A percentile compares a stretch with the other conserved stretches of the same genome.
Conservation (phyloP, 2,329 filamentous ascomycete genomes). For the Trichoderma sp. region DNA sequence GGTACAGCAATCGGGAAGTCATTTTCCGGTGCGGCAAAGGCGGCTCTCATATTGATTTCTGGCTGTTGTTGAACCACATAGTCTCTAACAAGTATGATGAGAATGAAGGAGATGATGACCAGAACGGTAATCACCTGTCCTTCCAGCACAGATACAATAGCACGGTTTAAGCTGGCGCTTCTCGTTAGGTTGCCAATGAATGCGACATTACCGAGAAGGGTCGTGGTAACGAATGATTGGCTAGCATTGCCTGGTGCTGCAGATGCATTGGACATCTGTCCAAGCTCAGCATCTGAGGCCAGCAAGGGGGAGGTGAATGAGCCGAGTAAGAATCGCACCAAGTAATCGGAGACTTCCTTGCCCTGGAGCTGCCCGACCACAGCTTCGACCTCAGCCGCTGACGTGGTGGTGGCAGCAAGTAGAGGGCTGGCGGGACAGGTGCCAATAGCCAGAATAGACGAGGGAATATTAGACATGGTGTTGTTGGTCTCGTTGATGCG, state of each 20-base stretch:
- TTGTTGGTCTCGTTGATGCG: conserved; percentile 28
- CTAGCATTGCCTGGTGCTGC: background rate
- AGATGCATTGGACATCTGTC: background rate
- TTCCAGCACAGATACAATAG: conserved; percentile 81
- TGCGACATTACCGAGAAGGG: conserved; percentile 58
- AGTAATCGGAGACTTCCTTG: conserved; percentile 37
- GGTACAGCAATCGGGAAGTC: conserved; percentile 30
- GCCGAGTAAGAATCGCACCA: conserved; percentile 35
- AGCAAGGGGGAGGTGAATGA: conserved; percentile 33
- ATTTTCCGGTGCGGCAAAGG: conserved; percentile 52
- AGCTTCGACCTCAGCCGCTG: conserved; percentile 34
- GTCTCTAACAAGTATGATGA: conserved; percentile 95
- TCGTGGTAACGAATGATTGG: conserved; percentile 27
- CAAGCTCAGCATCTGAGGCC: conserved; percentile 12
- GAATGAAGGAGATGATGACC: conserved; percentile 89
- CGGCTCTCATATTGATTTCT: conserved; percentile 77
- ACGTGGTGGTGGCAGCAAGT: conserved; percentile 36
- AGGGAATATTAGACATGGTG: conserved; percentile 30
- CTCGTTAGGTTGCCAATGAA: conserved; percentile 65
- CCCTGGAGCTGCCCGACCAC: conserved; percentile 34
- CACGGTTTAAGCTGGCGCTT: conserved; percentile 71
- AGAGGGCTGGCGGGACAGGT: conserved; percentile 41
- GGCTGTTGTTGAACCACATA: conserved; percentile 99
- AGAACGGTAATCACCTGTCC: conserved; percentile 91
- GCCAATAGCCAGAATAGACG: conserved; percentile 30